A percentile compares a stretch with the other conserved stretches of the same genome.
phyloP scores from a whole-genome alignment of 306 rosid species.

The Quercus mongolica region DNA sequence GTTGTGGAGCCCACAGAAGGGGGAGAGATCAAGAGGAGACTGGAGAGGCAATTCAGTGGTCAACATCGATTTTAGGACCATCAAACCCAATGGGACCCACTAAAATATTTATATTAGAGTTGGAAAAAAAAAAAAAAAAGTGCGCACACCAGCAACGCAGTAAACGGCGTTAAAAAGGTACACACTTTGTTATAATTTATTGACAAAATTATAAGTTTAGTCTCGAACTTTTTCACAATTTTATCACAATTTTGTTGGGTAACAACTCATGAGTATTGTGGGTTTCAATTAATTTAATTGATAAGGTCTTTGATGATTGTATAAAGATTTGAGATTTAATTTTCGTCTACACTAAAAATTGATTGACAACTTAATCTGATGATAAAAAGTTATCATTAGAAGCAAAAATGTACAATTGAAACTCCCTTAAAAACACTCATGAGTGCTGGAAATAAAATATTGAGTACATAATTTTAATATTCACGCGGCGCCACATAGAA shows the following conservation, averaged over 20 bases:
- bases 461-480: not conserved
- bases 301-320: fast-evolving
- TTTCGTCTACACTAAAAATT: fast-evolving
- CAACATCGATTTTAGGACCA: slow-evolving; percentile 57
- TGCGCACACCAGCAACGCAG: too few relatives aligned
- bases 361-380: fast-evolving
- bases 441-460: too few relatives aligned
- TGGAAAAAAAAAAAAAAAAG: not conserved
- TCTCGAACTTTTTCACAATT: fast-evolving
- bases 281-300: fast-evolving
- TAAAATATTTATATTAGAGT: not conserved
- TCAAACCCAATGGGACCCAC: slow-evolving; percentile 40
- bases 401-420: fast-evolving
- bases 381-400: too few relatives aligned
- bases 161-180: too few relatives aligned
- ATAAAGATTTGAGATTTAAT: fast-evolving
- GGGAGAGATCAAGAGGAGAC: slow-evolving; percentile 25
- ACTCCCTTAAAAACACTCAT: too few relatives aligned
- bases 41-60: slow-evolving; percentile 45
- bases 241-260: too few relatives aligned
- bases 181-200: too few relatives aligned
- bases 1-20: slow-evolving; percentile 20
- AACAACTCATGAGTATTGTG: too few relatives aligned
- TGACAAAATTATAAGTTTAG: too few relatives aligned
- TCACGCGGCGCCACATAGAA: fast-evolving